Evolutionary conservation across 495 filamentous ascomycete genomes (phyloP), one percentile per base, ranked within the genome.

Genomic region (Podospora fimiseda): DNA sequence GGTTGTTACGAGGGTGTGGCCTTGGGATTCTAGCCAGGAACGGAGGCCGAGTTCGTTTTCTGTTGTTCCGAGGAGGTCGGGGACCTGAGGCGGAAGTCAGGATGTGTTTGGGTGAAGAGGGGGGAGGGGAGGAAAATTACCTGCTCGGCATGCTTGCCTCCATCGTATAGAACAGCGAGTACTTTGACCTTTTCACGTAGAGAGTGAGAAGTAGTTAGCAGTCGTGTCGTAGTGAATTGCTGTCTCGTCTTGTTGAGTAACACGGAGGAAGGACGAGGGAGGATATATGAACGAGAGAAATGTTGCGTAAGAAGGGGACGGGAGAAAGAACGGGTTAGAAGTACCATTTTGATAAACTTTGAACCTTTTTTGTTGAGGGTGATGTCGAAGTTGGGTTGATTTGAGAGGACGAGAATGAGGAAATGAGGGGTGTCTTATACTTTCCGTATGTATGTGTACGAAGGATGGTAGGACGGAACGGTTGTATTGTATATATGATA

Each of bases 41-140:
- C 93, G 82, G 65, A 98, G 71, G 48, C 93, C 93, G 50, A 98
- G 88, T 79, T 98, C 93, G 71, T 97, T 97, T 79, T 98, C 90
- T 48, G 88, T 95, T 40, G 92, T 95, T 62, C 93, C 93, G 52
- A 98, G 84, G 50, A 98, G 81, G 57, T 78, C 78, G 48, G 91
- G 90, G 61, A 92, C 87, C 66, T 96, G 51, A 20, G n/a, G n/a
- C n/a, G n/a, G n/a, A n/a, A n/a, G n/a, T n/a, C n/a, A n/a, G n/a
- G n/a, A n/a, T n/a, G n/a, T n/a, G n/a, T n/a, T n/a, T n/a, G n/a
- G n/a, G n/a, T n/a, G n/a, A n/a, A n/a, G n/a, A n/a, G n/a, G n/a
- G n/a, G n/a, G n/a, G 41, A 53, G 49, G 21, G 22, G 52, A 40
- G 23, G 14, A 24, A 40, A 39, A 19, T 43, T 60, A 80, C 77